Percentiles rank a stretch among this genome's conserved stretches.
phyloP scores from a whole-genome alignment of 179 eudicot genomes.

The Gypsophila paniculata region DNA sequence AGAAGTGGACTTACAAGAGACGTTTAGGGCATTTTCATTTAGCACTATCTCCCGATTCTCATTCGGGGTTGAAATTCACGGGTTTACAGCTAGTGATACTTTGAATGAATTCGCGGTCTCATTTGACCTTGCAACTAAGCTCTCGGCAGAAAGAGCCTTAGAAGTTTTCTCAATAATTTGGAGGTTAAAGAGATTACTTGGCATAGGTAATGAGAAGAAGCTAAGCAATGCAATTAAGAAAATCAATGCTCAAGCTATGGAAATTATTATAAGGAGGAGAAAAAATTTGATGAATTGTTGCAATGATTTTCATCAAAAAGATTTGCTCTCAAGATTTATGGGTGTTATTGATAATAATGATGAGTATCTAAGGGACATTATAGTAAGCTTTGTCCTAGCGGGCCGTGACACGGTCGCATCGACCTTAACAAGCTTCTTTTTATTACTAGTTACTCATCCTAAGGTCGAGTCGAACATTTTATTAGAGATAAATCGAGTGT shows the following conservation, averaged over 20 bases:
- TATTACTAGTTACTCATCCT: conserved; percentile 30
- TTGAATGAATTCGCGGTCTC: conserved; percentile 41
- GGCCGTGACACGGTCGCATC: conserved; percentile 61
- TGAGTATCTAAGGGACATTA: conserved; percentile 44
- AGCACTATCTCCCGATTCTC: conserved; percentile 60
- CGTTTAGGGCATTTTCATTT: conserved; percentile 54
- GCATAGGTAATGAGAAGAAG: conserved; percentile 48
- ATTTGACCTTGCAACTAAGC: conserved; percentile 54
- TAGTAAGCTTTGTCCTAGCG: conserved; percentile 53
- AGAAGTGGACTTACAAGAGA: conserved; percentile 43
- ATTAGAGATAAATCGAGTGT: conserved; percentile 31
- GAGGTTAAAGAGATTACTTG: conserved; percentile 48
- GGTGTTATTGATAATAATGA: conserved; percentile 29
- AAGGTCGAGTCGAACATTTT: conserved; percentile 24
- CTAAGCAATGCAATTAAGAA: conserved; percentile 41
- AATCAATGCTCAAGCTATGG: conserved; percentile 44
- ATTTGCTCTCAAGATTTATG: conserved; percentile 61
- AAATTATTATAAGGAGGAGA: conserved; percentile 46
- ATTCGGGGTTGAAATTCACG: conserved; percentile 49
- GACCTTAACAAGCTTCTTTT: conserved; percentile 43
- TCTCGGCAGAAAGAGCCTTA: conserved; percentile 63
- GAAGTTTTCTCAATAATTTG: conserved; percentile 48
- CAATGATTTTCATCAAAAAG: conserved; percentile 25
- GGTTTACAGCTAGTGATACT: conserved; percentile 8
- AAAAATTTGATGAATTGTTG: conserved; percentile 38